phyloP scores from a whole-genome alignment of 371 early-diverging fungal species.

The Cokeromyces recurvatus region DNA sequence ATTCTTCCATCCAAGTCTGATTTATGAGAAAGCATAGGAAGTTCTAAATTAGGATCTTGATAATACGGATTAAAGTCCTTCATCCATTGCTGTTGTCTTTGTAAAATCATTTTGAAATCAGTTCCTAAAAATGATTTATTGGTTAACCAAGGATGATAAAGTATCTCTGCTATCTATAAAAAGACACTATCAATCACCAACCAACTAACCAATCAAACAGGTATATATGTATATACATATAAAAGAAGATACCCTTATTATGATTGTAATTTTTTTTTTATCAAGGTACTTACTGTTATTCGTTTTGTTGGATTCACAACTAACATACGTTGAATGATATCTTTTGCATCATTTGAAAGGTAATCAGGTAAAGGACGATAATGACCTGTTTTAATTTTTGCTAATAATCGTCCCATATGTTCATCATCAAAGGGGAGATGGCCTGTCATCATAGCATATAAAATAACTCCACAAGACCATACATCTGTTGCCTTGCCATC shows the following conservation, averaged over 20 bases:
- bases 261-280: too few species aligned
- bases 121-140: conserved; percentile 35
- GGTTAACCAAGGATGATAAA: conserved; percentile 40
- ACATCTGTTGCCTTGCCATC: conserved; percentile 85
- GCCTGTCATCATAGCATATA: conserved; percentile 87
- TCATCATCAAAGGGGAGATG: conserved; percentile 93
- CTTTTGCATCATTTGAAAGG: conserved; percentile 56
- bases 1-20: conserved; percentile 31
- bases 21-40: conserved; percentile 16
- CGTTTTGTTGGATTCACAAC: conserved; percentile 50
- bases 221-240: background rate
- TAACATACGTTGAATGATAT: conserved; percentile 53
- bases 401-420: conserved; percentile 67
- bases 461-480: conserved; percentile 91
- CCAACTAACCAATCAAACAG: background rate
- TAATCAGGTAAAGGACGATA: conserved; percentile 55
- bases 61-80: conserved; percentile 14
- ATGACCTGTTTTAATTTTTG: conserved; percentile 59
- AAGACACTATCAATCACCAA: too few species aligned
- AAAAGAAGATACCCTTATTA: background rate
- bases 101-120: conserved; percentile 22
- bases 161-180: conserved; percentile 29
- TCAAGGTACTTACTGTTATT: conserved; percentile 48
- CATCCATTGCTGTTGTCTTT: too few species aligned
- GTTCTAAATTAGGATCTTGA: conserved; percentile 18